Base-by-base conservation (phyloP, 306 rosid genomes). In the Spatholobus suberectus region DNA sequence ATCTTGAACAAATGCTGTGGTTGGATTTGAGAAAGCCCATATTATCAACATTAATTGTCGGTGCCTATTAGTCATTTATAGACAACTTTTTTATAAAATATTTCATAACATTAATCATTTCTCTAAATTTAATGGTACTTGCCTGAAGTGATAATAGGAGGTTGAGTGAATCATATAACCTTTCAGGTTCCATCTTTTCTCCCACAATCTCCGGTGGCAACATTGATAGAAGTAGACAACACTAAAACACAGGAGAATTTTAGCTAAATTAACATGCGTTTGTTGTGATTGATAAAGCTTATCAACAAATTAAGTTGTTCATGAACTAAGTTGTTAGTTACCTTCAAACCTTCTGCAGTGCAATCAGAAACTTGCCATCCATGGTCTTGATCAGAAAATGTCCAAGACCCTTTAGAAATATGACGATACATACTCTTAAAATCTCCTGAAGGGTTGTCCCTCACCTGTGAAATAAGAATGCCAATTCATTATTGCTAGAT, bases 331-430 rank as follows among this genome's bases (percentile, higher is more conserved):
- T 40, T 75, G 2, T 44, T 40, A 26, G 3, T 71, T 80, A 93
- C 96, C 94, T 91, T 91, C 32, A 93, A 78, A 76, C 86, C 92
- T 66, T 93, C 97, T 6, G 97, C 94, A 5, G 97, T 91, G 51
- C 94, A 87, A 82, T 93, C 98, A 24, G 98, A 94, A 84, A 89
- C 90, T 83, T 92, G 95, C 98, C 97, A 94, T 81, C 97, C 98
- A 17, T 92, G 97, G 76, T 94, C 98, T 70, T 85, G 88, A 58
- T 94, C 94, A 8, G 98, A 94, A 74, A 92, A 92, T 29, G 97
- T 88, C 98, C 98, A 94, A 8, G 93, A 73, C 13, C 98, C 98
- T 82, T 92, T 94, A 10, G 95, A 94, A 61, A 87, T 94, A 81
- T 94, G 97, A 52, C 94, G 91, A 78, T 83, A 9, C 97, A 92